Conservation (phyloP, 169 alveolate genomes). For the Plasmodium fragile region DNA sequence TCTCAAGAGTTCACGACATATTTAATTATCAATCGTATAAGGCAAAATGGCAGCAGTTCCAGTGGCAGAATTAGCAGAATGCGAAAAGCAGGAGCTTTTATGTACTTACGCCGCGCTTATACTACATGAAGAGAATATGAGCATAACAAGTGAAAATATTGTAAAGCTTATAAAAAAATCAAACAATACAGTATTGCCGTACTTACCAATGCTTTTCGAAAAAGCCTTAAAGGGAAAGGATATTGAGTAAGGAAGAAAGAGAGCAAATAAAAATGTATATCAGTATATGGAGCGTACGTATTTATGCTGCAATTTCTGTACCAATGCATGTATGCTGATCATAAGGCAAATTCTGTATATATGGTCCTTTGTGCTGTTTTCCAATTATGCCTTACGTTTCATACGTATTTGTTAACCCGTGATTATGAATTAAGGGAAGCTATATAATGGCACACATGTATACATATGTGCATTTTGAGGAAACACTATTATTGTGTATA, state of each 20-base stretch:
- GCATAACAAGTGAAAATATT: slow-evolving; percentile 92
- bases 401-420: not conserved
- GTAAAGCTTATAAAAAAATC: slow-evolving; percentile 92
- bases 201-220: slow-evolving; percentile 95
- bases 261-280: not conserved
- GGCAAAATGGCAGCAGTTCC: slow-evolving; percentile 87
- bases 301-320: not conserved
- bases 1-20: not conserved
- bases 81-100: slow-evolving; percentile 93
- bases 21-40: slow-evolving; percentile 6
- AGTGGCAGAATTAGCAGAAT: slow-evolving; percentile 81
- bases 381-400: not conserved
- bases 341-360: not conserved
- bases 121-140: slow-evolving; percentile 93
- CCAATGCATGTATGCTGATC: slow-evolving; percentile 1
- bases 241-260: slow-evolving; percentile 77
- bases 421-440: slow-evolving; percentile 77
- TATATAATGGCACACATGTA: slow-evolving; percentile 65
- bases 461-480: not conserved
- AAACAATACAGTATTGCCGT: slow-evolving; percentile 93
- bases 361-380: not conserved
- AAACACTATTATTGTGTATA: not conserved
- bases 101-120: slow-evolving; percentile 96
- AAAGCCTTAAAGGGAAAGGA: slow-evolving; percentile 92
- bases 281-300: not conserved